Percentiles rank a stretch among this genome's conserved stretches.
Evolutionary conservation across 2,329 filamentous ascomycete genomes (phyloP).

Genomic region (Curvularia eragrostidis): DNA sequence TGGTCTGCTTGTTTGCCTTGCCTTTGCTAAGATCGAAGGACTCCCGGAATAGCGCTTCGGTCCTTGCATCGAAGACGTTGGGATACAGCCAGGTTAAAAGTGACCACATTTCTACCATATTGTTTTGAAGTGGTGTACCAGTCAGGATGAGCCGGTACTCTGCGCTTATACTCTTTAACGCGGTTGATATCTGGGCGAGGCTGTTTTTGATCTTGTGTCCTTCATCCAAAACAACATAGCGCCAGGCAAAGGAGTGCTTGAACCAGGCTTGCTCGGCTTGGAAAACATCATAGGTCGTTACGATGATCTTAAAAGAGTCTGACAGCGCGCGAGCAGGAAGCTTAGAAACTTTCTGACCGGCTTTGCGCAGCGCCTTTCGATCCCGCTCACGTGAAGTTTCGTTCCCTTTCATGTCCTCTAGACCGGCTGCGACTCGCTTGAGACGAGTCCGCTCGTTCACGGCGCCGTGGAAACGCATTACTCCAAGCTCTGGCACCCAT

Average conservation of each 20-base stretch:
- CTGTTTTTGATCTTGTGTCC: conserved; percentile 98
- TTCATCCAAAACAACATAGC: conserved; percentile 99
- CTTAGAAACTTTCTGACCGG: conserved; percentile 41
- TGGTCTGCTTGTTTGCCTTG: conserved; percentile 60
- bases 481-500: conserved; percentile 86
- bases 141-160: conserved; percentile 61
- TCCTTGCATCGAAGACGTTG: conserved; percentile 62
- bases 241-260: conserved; percentile 94
- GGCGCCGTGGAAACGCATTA: conserved; percentile 94
- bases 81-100: conserved; percentile 65
- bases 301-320: conserved; percentile 63
- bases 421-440: conserved; percentile 57
- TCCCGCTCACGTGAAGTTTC: conserved; percentile 77
- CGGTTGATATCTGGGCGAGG: conserved; percentile 51
- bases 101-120: conserved; percentile 64
- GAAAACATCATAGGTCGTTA: conserved; percentile 98
- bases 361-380: conserved; percentile 90
- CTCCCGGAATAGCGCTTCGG: conserved; percentile 59
- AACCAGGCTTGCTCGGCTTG: conserved; percentile 94
- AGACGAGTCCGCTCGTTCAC: conserved; percentile 81
- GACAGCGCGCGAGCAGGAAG: conserved; percentile 35
- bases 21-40: conserved; percentile 65
- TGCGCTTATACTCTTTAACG: conserved; percentile 54
- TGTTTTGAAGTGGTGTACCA: conserved; percentile 66
- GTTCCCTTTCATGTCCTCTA: conserved; percentile 56